Evolutionary conservation across 108 stramenopile species (phyloP).

Genomic region (Fistulifera pelliculosa): DNA sequence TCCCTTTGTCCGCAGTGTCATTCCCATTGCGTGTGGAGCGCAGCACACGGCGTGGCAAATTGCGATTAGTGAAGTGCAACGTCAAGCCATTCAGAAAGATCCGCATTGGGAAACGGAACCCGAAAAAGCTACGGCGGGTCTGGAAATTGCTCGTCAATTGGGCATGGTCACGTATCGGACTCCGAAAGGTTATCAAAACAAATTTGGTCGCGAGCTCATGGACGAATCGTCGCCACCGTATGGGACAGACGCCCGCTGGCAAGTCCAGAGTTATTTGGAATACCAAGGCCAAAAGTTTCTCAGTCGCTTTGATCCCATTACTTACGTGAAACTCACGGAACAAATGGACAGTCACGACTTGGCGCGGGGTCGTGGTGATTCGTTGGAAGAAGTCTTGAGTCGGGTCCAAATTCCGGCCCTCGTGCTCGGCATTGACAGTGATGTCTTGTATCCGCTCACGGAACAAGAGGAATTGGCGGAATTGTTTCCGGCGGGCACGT

Average conservation of each 20-base stretch:
- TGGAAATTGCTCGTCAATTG: conserved; percentile 85
- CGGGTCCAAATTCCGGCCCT: conserved; percentile 65
- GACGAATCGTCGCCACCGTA: conserved; percentile 28
- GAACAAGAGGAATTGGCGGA: conserved; percentile 81
- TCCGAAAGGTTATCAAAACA: conserved; percentile 60
- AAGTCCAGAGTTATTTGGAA: conserved; percentile 84
- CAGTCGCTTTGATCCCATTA: conserved; percentile 83
- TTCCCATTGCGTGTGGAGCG: conserved; percentile 88
- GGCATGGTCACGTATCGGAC: conserved; percentile 92
- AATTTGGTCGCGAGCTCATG: conserved; percentile 68
- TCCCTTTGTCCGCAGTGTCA: conserved; percentile 65
- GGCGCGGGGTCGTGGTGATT: conserved; percentile 50
- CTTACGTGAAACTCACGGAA: conserved; percentile 88
- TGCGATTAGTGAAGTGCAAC: conserved; percentile 83
- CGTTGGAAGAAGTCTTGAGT: conserved; percentile 49
- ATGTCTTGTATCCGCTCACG: conserved; percentile 77
- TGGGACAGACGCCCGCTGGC: conserved; percentile 59
- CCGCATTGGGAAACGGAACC: conserved; percentile 72
- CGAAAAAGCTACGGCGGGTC: conserved; percentile 55
- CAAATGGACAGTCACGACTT: conserved; percentile 92
- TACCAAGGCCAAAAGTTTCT: conserved; percentile 90
- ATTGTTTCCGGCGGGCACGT: conserved; percentile 49
- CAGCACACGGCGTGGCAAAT: conserved; percentile 93
- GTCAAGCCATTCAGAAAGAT: conserved; percentile 92
- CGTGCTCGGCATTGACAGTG: conserved; percentile 85